Conservation (phyloP, 2,329 filamentous ascomycete genomes). For the Fusarium sp. region DNA sequence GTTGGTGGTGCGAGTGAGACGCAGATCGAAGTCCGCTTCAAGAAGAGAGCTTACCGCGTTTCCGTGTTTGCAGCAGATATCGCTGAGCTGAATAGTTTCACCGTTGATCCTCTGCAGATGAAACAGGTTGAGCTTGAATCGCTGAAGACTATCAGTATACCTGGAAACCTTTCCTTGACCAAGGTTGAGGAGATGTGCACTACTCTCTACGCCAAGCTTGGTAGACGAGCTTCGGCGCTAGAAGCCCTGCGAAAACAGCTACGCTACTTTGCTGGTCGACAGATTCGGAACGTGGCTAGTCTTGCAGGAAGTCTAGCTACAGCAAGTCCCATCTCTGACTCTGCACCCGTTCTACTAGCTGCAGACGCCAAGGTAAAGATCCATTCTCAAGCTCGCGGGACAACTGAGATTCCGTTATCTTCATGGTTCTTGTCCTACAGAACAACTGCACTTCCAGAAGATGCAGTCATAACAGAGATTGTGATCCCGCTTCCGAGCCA, state of each 20-base stretch:
- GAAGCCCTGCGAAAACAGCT: neutral
- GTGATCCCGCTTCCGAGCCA: neutral
- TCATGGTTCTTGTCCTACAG: neutral
- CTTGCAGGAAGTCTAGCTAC: neutral
- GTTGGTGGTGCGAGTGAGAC: neutral
- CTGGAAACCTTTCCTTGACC: neutral
- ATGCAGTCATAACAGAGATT: neutral
- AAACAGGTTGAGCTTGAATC: neutral
- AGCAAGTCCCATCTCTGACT: neutral
- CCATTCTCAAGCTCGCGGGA: neutral
- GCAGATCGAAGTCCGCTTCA: neutral
- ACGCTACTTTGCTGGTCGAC: neutral
- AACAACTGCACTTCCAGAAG: neutral
- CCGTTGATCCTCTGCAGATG: neutral
- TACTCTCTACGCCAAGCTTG: neutral
- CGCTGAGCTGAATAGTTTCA: neutral
- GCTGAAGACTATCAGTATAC: neutral
- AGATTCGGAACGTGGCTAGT: neutral
- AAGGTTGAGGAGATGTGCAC: neutral
- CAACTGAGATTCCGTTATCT: neutral
- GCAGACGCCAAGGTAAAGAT: neutral
- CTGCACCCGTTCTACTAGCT: neutral
- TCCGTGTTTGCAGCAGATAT: neutral
- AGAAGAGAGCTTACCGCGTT: neutral
- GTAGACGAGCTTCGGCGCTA: neutral